Base-by-base conservation (phyloP, 352 stramenopile species). In the Phytophthora hybrid region DNA sequence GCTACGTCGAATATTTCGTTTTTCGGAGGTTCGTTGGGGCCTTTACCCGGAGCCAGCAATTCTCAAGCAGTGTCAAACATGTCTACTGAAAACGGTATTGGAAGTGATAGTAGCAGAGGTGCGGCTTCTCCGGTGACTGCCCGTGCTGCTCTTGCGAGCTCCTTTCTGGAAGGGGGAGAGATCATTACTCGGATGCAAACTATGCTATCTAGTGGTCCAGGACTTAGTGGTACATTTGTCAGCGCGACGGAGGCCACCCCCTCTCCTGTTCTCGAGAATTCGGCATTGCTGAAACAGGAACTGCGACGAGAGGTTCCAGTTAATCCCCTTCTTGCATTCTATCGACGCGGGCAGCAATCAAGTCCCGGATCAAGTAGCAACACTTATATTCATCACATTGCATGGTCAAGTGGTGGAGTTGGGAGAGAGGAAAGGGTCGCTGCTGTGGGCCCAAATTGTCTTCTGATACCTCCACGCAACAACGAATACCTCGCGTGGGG, bases 401-500 rank as follows among this genome's bases (percentile, higher is more conserved):
- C 74, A 4, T 82, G 84, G 56, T 68, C 74, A 18, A 87, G 65
- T 18, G 82, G 81, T 2, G 80, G 77, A 8, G 80, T 92, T 46
- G 82, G 74, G 6, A 69, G 83, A 37, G 87, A 92, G 32, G 85
- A 90, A 62, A 75, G 75, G 16, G 67, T 84, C 4, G 81, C 85
- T 14, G 44, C 66, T 51, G 73, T 88, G 8, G 73, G 85, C 4
- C 68, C 80, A 4, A 78, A 85, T 5, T 90, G 83, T 44, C 52
- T 93, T 8, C 68, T 93, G 51, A 88, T 94, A 21, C 87, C 87
- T 7, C 84, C 87, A 3, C 75, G 77, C 1, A 80, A 93, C 61
- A 79, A 79, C 53, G 86, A 94, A 67, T 93, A 91, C 52, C 66
- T 93, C 8, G 82, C 87, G 2, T 94, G 87, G 87, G 83, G 83